Conservation (phyloP, 495 filamentous ascomycete genomes). For the Aspergillus campestris region DNA sequence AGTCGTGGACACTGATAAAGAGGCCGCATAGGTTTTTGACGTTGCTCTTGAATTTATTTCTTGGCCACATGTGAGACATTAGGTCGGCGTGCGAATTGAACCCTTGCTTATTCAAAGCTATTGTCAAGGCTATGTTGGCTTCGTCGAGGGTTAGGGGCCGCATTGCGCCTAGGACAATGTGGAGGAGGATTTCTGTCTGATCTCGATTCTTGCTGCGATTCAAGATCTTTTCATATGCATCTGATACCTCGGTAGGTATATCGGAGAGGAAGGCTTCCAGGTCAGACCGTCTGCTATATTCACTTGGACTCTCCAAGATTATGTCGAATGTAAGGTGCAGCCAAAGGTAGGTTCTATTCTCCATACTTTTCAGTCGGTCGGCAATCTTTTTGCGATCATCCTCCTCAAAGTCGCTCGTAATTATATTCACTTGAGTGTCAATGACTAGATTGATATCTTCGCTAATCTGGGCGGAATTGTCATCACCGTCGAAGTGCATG, state of each 20-base stretch:
- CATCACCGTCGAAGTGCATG: slow-evolving; percentile 23
- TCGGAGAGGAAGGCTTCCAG: slow-evolving; percentile 15
- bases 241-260: slow-evolving; percentile 18
- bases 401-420: slow-evolving; percentile 8
- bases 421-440: slow-evolving; percentile 14
- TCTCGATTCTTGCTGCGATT: background rate
- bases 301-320: slow-evolving; percentile 13
- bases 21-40: slow-evolving; percentile 28
- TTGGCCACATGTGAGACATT: slow-evolving; percentile 1
- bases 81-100: background rate
- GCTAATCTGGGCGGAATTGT: slow-evolving; percentile 20
- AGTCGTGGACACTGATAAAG: slow-evolving; percentile 26
- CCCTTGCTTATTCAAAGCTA: background rate
- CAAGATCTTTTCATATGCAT: slow-evolving; percentile 28
- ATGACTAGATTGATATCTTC: slow-evolving; percentile 33
- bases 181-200: slow-evolving; percentile 14
- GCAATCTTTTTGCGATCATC: slow-evolving; percentile 7
- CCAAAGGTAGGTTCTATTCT: slow-evolving; percentile 36
- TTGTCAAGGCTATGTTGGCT: slow-evolving; percentile 7
- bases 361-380: slow-evolving; percentile 21
- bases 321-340: slow-evolving; percentile 26
- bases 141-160: slow-evolving; percentile 20
- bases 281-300: slow-evolving; percentile 3
- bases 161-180: slow-evolving; percentile 17
- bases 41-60: slow-evolving; percentile 9